Conservation (phyloP, 208 protist genomes). For the Lotmaria passim region DNA sequence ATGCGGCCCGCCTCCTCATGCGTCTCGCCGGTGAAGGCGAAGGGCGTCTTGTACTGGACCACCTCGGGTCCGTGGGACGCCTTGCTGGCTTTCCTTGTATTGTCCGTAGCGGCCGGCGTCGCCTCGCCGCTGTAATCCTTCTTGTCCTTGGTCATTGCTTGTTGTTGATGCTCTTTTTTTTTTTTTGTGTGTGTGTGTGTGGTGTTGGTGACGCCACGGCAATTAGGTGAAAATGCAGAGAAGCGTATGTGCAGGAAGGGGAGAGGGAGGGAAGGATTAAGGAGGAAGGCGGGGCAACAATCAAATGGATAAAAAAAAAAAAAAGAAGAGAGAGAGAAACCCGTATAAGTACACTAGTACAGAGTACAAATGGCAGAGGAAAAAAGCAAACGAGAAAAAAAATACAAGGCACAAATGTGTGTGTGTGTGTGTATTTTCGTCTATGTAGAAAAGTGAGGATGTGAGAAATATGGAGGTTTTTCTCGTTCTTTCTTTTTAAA, state of each 20-base stretch:
- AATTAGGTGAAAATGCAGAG: too few relatives aligned
- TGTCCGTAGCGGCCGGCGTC: not conserved
- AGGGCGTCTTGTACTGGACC: slow-evolving; percentile 70
- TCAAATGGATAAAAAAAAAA: slow-evolving; percentile 13
- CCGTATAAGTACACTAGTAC: not conserved
- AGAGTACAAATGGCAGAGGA: not conserved
- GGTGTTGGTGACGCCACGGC: too few relatives aligned
- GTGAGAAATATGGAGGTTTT: too few relatives aligned
- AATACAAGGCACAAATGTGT: not conserved
- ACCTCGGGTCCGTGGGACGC: slow-evolving; percentile 11
- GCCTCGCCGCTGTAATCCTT: slow-evolving; percentile 11
- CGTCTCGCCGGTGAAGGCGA: slow-evolving; percentile 51
- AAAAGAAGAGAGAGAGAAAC: slow-evolving; percentile 6
- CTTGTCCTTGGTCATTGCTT: slow-evolving; percentile 34
- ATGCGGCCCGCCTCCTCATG: slow-evolving; percentile 43
- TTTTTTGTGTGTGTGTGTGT: slow-evolving; percentile 6
- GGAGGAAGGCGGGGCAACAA: not conserved
- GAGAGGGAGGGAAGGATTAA: not conserved
- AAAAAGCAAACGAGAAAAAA: not conserved
- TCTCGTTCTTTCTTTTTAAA: not conserved
- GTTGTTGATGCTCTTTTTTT: slow-evolving; percentile 2
- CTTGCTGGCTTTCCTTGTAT: not conserved
- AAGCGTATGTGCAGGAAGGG: not conserved
- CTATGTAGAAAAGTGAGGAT: not conserved
- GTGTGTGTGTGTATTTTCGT: not conserved